phyloP scores from a whole-genome alignment of 73 alveolate genomes.

The Urostyla sp. region DNA sequence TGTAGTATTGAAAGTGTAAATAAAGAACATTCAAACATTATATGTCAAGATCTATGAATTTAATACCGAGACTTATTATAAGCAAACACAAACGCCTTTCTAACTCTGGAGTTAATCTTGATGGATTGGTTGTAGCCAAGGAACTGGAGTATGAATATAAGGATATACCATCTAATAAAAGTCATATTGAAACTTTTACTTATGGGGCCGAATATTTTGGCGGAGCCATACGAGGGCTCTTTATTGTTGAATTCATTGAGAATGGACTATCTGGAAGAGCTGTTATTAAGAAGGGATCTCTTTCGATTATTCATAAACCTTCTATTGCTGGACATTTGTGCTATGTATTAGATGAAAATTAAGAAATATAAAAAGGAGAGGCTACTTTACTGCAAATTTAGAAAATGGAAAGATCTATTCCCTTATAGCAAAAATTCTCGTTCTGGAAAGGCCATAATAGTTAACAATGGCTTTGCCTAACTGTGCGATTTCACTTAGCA shows the following conservation, averaged over 20 bases:
- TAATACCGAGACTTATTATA: slow-evolving; percentile 86
- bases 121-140: slow-evolving; percentile 86
- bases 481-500: slow-evolving; percentile 75
- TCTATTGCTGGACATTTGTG: slow-evolving; percentile 90
- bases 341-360: slow-evolving; percentile 84
- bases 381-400: slow-evolving; percentile 71
- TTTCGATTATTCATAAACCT: slow-evolving; percentile 78
- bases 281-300: slow-evolving; percentile 88
- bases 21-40: slow-evolving; percentile 84
- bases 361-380: slow-evolving; percentile 80
- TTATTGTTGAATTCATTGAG: slow-evolving; percentile 91
- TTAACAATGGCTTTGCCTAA: slow-evolving; percentile 85
- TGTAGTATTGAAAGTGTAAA: slow-evolving; percentile 73
- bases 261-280: slow-evolving; percentile 89
- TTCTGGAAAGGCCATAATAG: slow-evolving; percentile 72
- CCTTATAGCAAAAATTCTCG: slow-evolving; percentile 71
- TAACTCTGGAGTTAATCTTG: slow-evolving; percentile 83
- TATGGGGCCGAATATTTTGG: slow-evolving; percentile 82
- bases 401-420: slow-evolving; percentile 81
- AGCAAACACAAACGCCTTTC: slow-evolving; percentile 76
- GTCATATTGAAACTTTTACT: slow-evolving; percentile 61
- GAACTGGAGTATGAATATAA: slow-evolving; percentile 73
- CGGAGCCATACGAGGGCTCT: slow-evolving; percentile 86
- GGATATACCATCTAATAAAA: slow-evolving; percentile 63
- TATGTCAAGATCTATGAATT: slow-evolving; percentile 85